phyloP scores from a whole-genome alignment of 345 rosid genomes.

The Ceriops tagal region DNA sequence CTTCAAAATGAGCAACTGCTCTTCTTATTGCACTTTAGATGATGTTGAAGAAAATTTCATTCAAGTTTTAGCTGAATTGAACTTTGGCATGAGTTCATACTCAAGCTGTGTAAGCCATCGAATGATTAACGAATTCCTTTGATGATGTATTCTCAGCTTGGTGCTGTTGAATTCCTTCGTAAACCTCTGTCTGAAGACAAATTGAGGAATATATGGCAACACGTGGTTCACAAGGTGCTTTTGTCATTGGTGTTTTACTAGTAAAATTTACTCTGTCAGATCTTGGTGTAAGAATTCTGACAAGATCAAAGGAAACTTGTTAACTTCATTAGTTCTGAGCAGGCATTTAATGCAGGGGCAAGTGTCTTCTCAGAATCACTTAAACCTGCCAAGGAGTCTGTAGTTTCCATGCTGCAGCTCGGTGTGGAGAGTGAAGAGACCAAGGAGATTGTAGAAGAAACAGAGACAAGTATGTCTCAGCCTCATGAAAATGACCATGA shows the following conservation, averaged over 20 bases:
- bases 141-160: slow-evolving; percentile 58
- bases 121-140: slow-evolving; percentile 11
- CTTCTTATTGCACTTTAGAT: too few species aligned
- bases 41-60: too few species aligned
- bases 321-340: slow-evolving; percentile 30
- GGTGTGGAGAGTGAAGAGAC: slow-evolving; percentile 33
- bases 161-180: slow-evolving; percentile 92
- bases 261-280: background rate
- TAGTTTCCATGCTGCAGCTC: slow-evolving; percentile 55
- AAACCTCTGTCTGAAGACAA: slow-evolving; percentile 84
- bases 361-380: slow-evolving; percentile 50
- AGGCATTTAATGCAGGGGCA: slow-evolving; percentile 77
- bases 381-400: slow-evolving; percentile 67
- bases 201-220: slow-evolving; percentile 92
- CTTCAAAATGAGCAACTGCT: too few species aligned
- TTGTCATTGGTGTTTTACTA: background rate
- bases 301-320: slow-evolving; percentile 8
- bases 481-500: slow-evolving; percentile 34
- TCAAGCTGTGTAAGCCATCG: background rate
- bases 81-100: slow-evolving; percentile 1
- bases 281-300: background rate
- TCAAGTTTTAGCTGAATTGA: background rate
- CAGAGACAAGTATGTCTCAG: slow-evolving; percentile 25
- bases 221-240: slow-evolving; percentile 86
- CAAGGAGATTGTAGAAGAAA: slow-evolving; percentile 21